Conservation (phyloP, 2,329 filamentous ascomycete species). For the Fusarium torreyae region DNA sequence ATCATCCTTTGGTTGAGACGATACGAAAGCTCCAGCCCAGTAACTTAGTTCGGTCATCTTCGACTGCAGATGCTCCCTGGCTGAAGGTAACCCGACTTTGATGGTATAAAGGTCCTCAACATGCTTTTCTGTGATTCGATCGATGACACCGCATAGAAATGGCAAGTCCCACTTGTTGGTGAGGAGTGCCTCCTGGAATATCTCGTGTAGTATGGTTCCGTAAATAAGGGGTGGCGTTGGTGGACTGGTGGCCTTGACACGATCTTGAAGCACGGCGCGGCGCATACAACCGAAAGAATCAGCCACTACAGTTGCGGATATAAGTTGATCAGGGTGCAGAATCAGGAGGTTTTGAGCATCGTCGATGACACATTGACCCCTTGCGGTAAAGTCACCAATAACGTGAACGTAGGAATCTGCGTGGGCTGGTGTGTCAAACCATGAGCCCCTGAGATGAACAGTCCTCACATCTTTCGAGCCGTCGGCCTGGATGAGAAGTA, state of each 20-base stretch:
- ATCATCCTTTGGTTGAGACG: slow-evolving; percentile 75
- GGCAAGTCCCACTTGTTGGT: slow-evolving; percentile 83
- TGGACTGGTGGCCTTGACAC: slow-evolving; percentile 90
- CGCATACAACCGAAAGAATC: slow-evolving; percentile 95
- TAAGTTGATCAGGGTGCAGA: slow-evolving; percentile 93
- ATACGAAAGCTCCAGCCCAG: slow-evolving; percentile 89
- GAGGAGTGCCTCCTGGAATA: slow-evolving; percentile 92
- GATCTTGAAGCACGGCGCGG: slow-evolving; percentile 92
- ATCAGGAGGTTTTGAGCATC: slow-evolving; percentile 89
- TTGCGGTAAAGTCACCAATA: slow-evolving; percentile 80
- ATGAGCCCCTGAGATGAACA: slow-evolving; percentile 86
- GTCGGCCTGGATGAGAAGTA: slow-evolving; percentile 87
- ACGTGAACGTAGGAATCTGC: slow-evolving; percentile 87
- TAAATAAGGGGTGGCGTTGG: slow-evolving; percentile 87
- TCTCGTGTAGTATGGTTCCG: slow-evolving; percentile 92
- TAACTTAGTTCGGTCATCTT: slow-evolving; percentile 86
- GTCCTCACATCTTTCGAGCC: slow-evolving; percentile 75
- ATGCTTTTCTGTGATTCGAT: slow-evolving; percentile 79
- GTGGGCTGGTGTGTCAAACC: slow-evolving; percentile 85
- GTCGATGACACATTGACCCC: slow-evolving; percentile 84
- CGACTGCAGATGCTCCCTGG: slow-evolving; percentile 83
- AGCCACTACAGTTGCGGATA: slow-evolving; percentile 95
- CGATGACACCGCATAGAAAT: slow-evolving; percentile 78
- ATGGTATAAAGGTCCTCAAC: slow-evolving; percentile 93
- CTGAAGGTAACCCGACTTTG: slow-evolving; percentile 79